phyloP scores from a whole-genome alignment of 208 protist species.

The Acanthamoeba quina region DNA sequence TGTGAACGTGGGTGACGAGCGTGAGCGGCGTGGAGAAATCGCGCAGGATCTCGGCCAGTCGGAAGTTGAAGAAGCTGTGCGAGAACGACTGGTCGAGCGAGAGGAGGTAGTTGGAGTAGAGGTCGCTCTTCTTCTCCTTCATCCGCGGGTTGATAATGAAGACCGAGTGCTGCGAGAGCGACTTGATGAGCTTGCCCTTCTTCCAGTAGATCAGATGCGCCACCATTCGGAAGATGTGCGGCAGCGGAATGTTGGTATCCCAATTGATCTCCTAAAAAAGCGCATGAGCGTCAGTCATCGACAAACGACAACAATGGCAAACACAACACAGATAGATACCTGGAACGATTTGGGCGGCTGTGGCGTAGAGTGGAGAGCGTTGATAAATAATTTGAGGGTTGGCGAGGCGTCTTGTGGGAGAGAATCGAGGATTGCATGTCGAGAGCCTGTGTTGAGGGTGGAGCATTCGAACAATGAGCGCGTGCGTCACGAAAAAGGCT shows the following conservation, averaged over 20 bases:
- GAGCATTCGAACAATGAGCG: no score
- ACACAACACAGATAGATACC: background rate
- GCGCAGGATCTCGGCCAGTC: constrained; percentile 42
- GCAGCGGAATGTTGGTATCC: constrained; percentile 11
- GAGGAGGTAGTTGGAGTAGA: constrained; percentile 42
- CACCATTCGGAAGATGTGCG: constrained; percentile 35
- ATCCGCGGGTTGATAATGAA: constrained; percentile 34
- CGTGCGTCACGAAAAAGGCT: no score
- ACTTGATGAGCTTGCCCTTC: constrained; percentile 65
- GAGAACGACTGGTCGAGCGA: constrained; percentile 45
- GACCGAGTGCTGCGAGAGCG: constrained; percentile 25
- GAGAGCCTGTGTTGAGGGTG: background rate
- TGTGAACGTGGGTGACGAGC: constrained; percentile 25
- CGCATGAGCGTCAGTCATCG: background rate
- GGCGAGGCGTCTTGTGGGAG: constrained; percentile 10
- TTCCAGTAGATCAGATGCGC: constrained; percentile 48
- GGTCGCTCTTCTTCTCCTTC: constrained; percentile 52
- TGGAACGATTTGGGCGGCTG: background rate
- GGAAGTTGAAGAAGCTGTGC: constrained; percentile 53
- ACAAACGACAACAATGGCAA: background rate
- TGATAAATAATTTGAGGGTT: background rate
- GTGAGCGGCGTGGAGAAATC: constrained; percentile 32
- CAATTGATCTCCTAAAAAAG: constrained; percentile 13
- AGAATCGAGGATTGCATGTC: background rate
- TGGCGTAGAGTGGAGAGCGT: background rate